Evolutionary conservation across 2,329 filamentous ascomycete genomes (phyloP).

Genomic region (Allantophomopsis cytisporea): DNA sequence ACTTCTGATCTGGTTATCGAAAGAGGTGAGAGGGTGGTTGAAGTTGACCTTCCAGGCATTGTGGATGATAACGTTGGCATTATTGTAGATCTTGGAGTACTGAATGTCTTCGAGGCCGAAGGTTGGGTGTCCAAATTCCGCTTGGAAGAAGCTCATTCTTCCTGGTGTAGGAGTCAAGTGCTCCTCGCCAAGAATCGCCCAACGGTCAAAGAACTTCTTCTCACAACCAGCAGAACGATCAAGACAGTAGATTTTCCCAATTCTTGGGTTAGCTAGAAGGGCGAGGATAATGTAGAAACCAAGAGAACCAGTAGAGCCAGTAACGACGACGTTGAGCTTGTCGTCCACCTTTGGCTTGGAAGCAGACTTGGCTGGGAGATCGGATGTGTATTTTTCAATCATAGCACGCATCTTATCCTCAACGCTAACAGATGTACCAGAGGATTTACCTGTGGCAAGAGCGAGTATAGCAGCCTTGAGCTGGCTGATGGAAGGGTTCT

Average conservation of each 20-base stretch:
- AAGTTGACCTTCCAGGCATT: conserved; percentile 24
- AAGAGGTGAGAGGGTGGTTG: conserved; percentile 19
- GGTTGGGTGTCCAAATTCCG: conserved; percentile 29
- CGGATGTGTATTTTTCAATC: conserved; percentile 1
- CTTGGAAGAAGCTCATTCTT: conserved; percentile 32
- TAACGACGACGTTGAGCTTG: conserved; percentile 20
- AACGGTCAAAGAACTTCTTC: neutral
- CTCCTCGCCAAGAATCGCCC: conserved; percentile 10
- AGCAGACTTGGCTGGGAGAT: neutral
- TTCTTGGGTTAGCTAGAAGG: conserved; percentile 15
- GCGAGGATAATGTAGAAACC: conserved; percentile 31
- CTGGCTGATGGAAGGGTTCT: conserved; percentile 1
- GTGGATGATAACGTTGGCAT: conserved; percentile 21
- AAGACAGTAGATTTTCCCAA: conserved; percentile 30
- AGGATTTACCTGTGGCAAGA: neutral
- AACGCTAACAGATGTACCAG: neutral
- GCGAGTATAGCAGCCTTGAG: neutral
- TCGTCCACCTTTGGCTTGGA: neutral
- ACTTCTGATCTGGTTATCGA: conserved; percentile 21
- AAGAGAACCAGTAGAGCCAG: conserved; percentile 33
- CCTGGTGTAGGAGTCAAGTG: conserved; percentile 22
- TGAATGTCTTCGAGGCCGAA: conserved; percentile 28
- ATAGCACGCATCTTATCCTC: conserved; percentile 1
- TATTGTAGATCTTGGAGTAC: conserved; percentile 7
- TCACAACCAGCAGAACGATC: conserved; percentile 23